Base-by-base conservation (phyloP, 768 basidiomycete genomes). In the Candolleomyces efflorescens region DNA sequence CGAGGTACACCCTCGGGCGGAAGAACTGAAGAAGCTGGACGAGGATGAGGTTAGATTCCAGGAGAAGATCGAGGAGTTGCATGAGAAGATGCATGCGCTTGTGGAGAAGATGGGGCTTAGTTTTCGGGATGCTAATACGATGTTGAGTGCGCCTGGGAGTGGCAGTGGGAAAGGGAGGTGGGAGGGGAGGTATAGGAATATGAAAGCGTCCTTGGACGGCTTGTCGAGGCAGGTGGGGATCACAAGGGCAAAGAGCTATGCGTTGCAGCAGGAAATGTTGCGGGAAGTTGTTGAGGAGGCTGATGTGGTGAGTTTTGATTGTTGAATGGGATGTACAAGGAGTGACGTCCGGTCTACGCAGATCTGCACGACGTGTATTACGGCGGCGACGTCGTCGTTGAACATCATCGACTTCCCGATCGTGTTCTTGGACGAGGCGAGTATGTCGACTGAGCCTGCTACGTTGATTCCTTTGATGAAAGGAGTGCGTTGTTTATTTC, bases 381-480 rank as follows among this genome's bases (percentile, higher is more conserved):
- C 90, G 0, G 82, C 92, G 13, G 90, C 86, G 10, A 84, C 83
- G 20, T 69, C 72, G 18, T 77, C 83, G 0, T 71, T 94, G 54
- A 83, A 84, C 59, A 81, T 87, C 6, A 78, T 85, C 17, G 95
- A 97, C 68, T 95, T 97, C 66, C 94, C 94, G 2, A 83, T 96
- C 32, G 94, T 97, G 1, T 94, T 96, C 65, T 72, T 97, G 13
- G 95, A 98, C 66, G 94, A 98, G 71, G 95, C 95, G 1, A 92
- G 91, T 7, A 96, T 97, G 93, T 93, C 91, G 32, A 96, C 94
- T 2, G 94, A 98, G 71, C 93, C 94, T 11, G 87, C 92, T 22
- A 90, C 92, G 18, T 75, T 96, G 55, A 88, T 98, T 63, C 92
- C 94, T 0, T 74, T 98, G 44, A 96, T 93, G 89, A 94, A 91